Evolutionary conservation across 805 yeast species (phyloP).

Genomic region (Blastobotrys muscicola): DNA sequence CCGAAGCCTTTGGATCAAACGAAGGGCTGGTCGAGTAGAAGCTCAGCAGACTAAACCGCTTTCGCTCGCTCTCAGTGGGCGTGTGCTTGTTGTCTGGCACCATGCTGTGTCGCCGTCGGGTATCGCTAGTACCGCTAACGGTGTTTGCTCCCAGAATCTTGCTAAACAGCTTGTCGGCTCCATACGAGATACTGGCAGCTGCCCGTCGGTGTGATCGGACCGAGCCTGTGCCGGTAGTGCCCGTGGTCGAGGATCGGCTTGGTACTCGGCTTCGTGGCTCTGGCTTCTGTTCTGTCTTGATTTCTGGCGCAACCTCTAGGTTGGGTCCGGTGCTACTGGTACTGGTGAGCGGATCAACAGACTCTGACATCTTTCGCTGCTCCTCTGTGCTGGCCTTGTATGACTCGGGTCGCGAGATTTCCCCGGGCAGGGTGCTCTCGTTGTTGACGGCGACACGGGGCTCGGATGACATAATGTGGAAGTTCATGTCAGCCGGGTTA

Average conservation of each 20-base stretch:
- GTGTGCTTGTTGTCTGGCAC: slow-evolving; percentile 2
- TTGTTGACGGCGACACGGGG: slow-evolving; percentile 27
- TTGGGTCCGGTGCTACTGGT: not conserved
- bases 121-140: slow-evolving; percentile 1
- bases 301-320: not conserved
- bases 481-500: not conserved
- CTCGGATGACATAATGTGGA: slow-evolving; percentile 16
- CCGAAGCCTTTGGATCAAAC: no score
- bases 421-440: slow-evolving; percentile 27
- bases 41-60: slow-evolving; percentile 18
- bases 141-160: slow-evolving; percentile 15
- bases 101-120: slow-evolving; percentile 13
- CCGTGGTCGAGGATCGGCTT: not conserved
- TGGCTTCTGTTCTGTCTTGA: not conserved
- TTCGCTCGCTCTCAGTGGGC: slow-evolving; percentile 8
- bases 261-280: not conserved
- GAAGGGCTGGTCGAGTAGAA: slow-evolving; percentile 7
- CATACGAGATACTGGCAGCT: slow-evolving; percentile 19
- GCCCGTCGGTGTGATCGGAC: slow-evolving; percentile 15
- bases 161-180: slow-evolving; percentile 19
- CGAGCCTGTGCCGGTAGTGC: not conserved
- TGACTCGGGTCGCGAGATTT: slow-evolving; percentile 25
- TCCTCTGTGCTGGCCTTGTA: slow-evolving; percentile 7
- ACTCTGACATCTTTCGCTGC: not conserved
- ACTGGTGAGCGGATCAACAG: not conserved